Conservation (phyloP, 192 early-diverging fungal genomes). For the Paraglomus occultum region DNA sequence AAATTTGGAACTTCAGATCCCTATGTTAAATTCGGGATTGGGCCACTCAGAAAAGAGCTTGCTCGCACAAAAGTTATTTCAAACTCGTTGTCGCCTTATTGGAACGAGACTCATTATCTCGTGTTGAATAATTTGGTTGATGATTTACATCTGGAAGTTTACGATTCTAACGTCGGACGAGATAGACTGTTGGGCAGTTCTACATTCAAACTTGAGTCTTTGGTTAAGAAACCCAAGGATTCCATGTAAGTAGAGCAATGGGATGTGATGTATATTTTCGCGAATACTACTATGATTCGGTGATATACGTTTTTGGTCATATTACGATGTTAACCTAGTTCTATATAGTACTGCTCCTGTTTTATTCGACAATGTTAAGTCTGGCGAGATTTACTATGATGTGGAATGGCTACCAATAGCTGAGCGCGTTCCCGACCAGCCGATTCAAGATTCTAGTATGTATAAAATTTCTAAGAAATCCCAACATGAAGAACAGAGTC, state of each 20-base stretch:
- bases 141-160: conserved; percentile 74
- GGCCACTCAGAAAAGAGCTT: conserved; percentile 61
- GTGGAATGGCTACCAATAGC: conserved; percentile 41
- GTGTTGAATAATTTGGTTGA: conserved; percentile 77
- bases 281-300: no score
- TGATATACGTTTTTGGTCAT: no score
- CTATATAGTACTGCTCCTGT: conserved; percentile 29
- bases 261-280: no score
- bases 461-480: neutral
- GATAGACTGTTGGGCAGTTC: conserved; percentile 68
- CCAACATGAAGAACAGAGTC: conserved; percentile 1
- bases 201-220: conserved; percentile 46
- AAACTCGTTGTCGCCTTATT: conserved; percentile 78
- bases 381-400: conserved; percentile 43
- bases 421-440: conserved; percentile 34
- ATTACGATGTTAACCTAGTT: neutral
- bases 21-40: conserved; percentile 69
- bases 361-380: conserved; percentile 39
- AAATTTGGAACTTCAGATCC: conserved; percentile 89
- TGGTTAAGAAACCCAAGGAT: conserved; percentile 37
- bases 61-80: conserved; percentile 62
- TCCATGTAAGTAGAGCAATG: conserved; percentile 36
- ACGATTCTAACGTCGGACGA: conserved; percentile 76
- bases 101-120: conserved; percentile 80
- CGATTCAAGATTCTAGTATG: conserved; percentile 50